A percentile compares a stretch with the other conserved stretches of the same genome.
These are phyloP conservation scores for Taphrina confusa DNA, from an alignment of 1,139 yeast species.

Conservation along the genomic window DNA sequence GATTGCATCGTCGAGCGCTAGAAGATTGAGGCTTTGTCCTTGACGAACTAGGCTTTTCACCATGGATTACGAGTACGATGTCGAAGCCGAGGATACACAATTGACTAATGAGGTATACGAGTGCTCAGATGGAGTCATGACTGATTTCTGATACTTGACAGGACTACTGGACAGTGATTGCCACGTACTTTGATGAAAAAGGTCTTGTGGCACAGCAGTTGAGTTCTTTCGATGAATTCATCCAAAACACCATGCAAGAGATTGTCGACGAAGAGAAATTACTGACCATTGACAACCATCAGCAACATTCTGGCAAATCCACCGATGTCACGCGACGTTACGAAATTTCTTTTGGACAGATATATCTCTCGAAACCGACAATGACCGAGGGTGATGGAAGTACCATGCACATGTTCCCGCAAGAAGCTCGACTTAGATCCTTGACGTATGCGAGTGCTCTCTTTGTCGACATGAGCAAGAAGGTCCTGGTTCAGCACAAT, in stretches of 20 bases:
- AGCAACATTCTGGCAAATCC: conserved; percentile 89
- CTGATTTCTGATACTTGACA: conserved; percentile 49
- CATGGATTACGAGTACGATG: conserved; percentile 29
- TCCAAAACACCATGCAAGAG: conserved; percentile 94
- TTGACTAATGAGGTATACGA: conserved; percentile 29
- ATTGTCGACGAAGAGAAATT: conserved; percentile 95
- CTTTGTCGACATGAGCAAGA: conserved; percentile 92
- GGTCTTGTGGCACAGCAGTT: conserved; percentile 97
- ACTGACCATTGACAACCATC: conserved; percentile 92
- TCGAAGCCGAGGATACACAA: conserved; percentile 27
- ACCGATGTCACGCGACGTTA: conserved; percentile 89
- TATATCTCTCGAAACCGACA: conserved; percentile 92
- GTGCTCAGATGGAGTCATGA: background rate
- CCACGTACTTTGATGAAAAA: conserved; percentile 92
- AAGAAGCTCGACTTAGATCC: conserved; percentile 94
- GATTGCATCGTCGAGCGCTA: too few species aligned
- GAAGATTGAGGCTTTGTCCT: too few species aligned
- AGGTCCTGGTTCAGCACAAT: conserved; percentile 81
- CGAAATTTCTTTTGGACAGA: conserved; percentile 94
- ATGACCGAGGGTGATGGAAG: conserved; percentile 99
- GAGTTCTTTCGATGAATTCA: conserved; percentile 97
- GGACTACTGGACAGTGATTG: conserved; percentile 98
- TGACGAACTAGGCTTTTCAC: too few species aligned
- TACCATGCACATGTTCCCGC: conserved; percentile 97
- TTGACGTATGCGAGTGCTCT: conserved; percentile 94